Evolutionary conservation across 2,329 filamentous ascomycete species (phyloP).

Genomic region (Pleurostoma richardsiae): DNA sequence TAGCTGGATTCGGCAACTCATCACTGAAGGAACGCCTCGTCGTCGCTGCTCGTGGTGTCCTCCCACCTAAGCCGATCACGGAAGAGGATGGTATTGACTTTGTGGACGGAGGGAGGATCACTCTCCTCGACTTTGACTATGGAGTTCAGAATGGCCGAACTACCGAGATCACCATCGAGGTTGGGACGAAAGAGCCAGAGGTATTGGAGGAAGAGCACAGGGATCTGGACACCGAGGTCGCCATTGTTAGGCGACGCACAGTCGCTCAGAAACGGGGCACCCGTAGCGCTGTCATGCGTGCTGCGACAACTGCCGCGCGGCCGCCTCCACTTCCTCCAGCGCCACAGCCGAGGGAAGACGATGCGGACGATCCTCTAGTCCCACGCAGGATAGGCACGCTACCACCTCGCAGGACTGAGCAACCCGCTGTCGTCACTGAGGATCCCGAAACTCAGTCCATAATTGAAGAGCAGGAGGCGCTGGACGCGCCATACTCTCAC

Average conservation of each 20-base stretch:
- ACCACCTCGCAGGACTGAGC: conserved; percentile 13
- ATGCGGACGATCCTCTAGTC: conserved; percentile 47
- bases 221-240: conserved; percentile 73
- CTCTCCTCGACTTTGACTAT: conserved; percentile 71
- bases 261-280: conserved; percentile 56
- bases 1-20: conserved; percentile 47
- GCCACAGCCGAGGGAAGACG: conserved; percentile 19
- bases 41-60: conserved; percentile 67
- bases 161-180: conserved; percentile 63
- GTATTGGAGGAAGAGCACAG: conserved; percentile 67
- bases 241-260: conserved; percentile 70
- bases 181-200: conserved; percentile 66
- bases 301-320: conserved; percentile 36
- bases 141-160: conserved; percentile 48
- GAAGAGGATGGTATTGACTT: conserved; percentile 71
- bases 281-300: conserved; percentile 40
- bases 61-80: conserved; percentile 48
- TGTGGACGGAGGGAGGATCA: conserved; percentile 71
- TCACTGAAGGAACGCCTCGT: conserved; percentile 54
- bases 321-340: conserved; percentile 23
- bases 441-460: conserved; percentile 41
- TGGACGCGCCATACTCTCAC: conserved; percentile 70
- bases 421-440: conserved; percentile 19
- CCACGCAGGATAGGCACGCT: conserved; percentile 41
- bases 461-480: conserved; percentile 52